These are phyloP conservation scores for Drosera capensis DNA, from an alignment of 148 eudicot species.

Conservation along the genomic window DNA sequence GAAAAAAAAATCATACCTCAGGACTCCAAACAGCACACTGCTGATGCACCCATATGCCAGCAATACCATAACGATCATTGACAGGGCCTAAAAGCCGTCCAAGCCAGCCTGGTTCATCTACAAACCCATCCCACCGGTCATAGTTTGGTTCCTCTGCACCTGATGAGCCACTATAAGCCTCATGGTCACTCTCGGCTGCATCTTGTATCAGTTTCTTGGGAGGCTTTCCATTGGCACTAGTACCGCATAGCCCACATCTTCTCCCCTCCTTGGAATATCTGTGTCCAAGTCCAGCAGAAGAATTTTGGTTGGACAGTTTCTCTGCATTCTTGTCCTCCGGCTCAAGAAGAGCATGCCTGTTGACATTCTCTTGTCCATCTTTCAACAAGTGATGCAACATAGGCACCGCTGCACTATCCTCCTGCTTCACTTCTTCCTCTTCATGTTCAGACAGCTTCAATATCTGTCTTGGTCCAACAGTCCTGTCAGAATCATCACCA, in stretches of 20 bases:
- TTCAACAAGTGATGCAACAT: constrained; percentile 13
- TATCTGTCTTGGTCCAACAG: constrained; percentile 10
- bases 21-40: constrained; percentile 99
- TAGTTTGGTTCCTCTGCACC: constrained; percentile 67
- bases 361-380: constrained; percentile 12
- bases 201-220: constrained; percentile 57
- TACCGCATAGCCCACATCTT: constrained; percentile 84
- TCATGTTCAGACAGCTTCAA: constrained; percentile 12
- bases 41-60: constrained; percentile 96
- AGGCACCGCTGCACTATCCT: constrained; percentile 11
- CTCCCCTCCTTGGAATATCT: constrained; percentile 59
- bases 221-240: constrained; percentile 81
- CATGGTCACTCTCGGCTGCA: constrained; percentile 74
- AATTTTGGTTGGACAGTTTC: constrained; percentile 12
- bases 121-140: constrained; percentile 90
- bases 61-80: constrained; percentile 85
- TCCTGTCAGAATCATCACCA: constrained; percentile 14
- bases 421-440: constrained; percentile 16
- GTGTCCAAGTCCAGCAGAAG: constrained; percentile 14
- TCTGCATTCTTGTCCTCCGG: constrained; percentile 12
- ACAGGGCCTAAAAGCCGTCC: constrained; percentile 87
- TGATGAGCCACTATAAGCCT: constrained; percentile 76
- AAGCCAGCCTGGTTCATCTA: constrained; percentile 89
- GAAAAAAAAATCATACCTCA: constrained; percentile 59
- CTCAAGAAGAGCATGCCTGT: constrained; percentile 5